These are phyloP conservation scores for Xylaria curta DNA, from an alignment of 495 filamentous ascomycete species.

Conservation along the genomic window DNA sequence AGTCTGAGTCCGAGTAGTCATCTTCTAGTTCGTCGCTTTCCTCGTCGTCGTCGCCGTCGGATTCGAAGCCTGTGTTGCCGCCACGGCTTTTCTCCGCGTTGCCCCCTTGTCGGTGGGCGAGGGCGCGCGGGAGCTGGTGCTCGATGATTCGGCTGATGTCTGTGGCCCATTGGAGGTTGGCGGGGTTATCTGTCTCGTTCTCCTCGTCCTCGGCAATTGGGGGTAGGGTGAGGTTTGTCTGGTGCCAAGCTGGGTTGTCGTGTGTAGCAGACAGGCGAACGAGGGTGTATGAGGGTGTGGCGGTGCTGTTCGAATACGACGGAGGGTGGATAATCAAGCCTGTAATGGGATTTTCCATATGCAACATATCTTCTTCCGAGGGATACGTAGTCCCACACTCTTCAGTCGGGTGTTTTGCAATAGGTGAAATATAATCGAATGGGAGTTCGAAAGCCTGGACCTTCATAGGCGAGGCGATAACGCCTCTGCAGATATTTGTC, in stretches of 20 bases:
- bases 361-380: conserved; percentile 19
- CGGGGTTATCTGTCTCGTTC: not conserved
- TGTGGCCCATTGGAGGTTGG: conserved; percentile 47
- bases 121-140: conserved; percentile 38
- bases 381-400: conserved; percentile 50
- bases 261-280: conserved; percentile 54
- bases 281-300: conserved; percentile 48
- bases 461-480: conserved; percentile 49
- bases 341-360: conserved; percentile 50
- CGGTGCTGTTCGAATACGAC: conserved; percentile 35
- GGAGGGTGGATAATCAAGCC: conserved; percentile 54
- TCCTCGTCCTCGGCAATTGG: conserved; percentile 27
- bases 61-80: conserved; percentile 11
- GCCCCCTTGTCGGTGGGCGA: conserved; percentile 28
- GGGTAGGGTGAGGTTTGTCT: conserved; percentile 47
- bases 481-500: conserved; percentile 45
- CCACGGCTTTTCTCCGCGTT: conserved; percentile 4
- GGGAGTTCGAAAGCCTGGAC: conserved; percentile 47
- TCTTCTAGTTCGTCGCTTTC: conserved; percentile 28
- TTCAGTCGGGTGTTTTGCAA: conserved; percentile 37
- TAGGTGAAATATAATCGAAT: conserved; percentile 30
- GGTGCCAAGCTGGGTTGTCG: conserved; percentile 51
- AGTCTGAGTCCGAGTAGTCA: conserved; percentile 31
- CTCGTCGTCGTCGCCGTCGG: conserved; percentile 22
- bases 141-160: conserved; percentile 50